A percentile compares a stretch with the other conserved stretches of the same genome.
Conservation (phyloP, 2,329 filamentous ascomycete species). For the Talaromyces albobiverticillius region DNA sequence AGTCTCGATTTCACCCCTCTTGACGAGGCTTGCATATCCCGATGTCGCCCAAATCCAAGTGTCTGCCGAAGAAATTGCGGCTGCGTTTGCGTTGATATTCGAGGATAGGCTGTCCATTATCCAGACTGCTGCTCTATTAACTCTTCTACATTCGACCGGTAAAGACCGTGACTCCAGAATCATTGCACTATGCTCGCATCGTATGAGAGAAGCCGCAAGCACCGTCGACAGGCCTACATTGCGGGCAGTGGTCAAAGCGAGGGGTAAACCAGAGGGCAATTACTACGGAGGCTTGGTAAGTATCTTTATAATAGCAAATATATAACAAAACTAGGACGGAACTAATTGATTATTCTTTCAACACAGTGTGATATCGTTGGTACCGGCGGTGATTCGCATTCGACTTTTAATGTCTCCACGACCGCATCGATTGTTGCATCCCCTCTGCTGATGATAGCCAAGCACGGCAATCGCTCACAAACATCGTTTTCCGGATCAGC, state of each 20-base stretch:
- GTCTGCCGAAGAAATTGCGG: slow-evolving; percentile 76
- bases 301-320: slow-evolving; percentile 14
- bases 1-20: slow-evolving; percentile 48
- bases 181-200: slow-evolving; percentile 75
- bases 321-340: too few relatives aligned
- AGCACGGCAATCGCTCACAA: slow-evolving; percentile 93
- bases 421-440: slow-evolving; percentile 91
- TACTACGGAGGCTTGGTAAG: slow-evolving; percentile 83
- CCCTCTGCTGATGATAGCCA: slow-evolving; percentile 78
- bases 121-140: slow-evolving; percentile 82
- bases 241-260: slow-evolving; percentile 57
- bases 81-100: slow-evolving; percentile 89
- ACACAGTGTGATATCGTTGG: slow-evolving; percentile 85
- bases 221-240: slow-evolving; percentile 66
- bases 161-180: slow-evolving; percentile 82
- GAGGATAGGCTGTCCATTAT: slow-evolving; percentile 84
- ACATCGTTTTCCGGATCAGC: slow-evolving; percentile 95
- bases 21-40: slow-evolving; percentile 46
- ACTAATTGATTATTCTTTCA: slow-evolving; percentile 11
- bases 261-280: slow-evolving; percentile 63
- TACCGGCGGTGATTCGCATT: slow-evolving; percentile 92
- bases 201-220: slow-evolving; percentile 78
- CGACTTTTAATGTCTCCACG: slow-evolving; percentile 98
- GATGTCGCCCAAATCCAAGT: slow-evolving; percentile 50
- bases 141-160: slow-evolving; percentile 86